Conservation (phyloP, 306 rosid species). For the Rosa rugosa region DNA sequence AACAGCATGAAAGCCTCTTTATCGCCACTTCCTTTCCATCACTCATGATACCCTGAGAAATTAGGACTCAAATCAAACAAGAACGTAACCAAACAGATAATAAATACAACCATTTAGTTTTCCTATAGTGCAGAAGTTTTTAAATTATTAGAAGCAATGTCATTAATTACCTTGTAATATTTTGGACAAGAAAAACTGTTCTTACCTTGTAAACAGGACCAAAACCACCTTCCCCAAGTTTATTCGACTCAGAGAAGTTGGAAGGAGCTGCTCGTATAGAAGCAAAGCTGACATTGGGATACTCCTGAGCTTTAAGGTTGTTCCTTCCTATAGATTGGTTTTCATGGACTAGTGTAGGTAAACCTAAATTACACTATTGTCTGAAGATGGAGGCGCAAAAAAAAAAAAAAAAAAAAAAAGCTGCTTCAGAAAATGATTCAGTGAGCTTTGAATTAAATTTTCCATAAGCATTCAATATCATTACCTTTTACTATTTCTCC, state of each 20-base stretch:
- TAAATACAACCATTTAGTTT: not conserved
- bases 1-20: slow-evolving; percentile 53
- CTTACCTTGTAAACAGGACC: slow-evolving; percentile 68
- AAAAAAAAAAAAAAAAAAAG: not conserved
- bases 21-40: slow-evolving; percentile 64
- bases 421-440: not conserved
- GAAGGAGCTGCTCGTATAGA: slow-evolving; percentile 46
- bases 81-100: not conserved
- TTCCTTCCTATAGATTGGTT: slow-evolving; percentile 12
- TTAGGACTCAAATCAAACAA: not conserved
- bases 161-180: not conserved
- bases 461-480: not conserved
- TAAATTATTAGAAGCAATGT: not conserved
- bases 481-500: slow-evolving; percentile 28
- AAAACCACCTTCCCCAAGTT: slow-evolving; percentile 77
- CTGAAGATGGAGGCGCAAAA: slow-evolving; percentile 15
- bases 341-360: not conserved
- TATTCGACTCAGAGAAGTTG: slow-evolving; percentile 48
- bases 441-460: not conserved
- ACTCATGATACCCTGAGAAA: slow-evolving; percentile 48
- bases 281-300: slow-evolving; percentile 40
- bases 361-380: slow-evolving; percentile 12
- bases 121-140: not conserved
- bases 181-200: not conserved
- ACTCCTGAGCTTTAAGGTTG: slow-evolving; percentile 20